Conservation (phyloP, 495 filamentous ascomycete species). For the Podospora bellae-mahoneyi region DNA sequence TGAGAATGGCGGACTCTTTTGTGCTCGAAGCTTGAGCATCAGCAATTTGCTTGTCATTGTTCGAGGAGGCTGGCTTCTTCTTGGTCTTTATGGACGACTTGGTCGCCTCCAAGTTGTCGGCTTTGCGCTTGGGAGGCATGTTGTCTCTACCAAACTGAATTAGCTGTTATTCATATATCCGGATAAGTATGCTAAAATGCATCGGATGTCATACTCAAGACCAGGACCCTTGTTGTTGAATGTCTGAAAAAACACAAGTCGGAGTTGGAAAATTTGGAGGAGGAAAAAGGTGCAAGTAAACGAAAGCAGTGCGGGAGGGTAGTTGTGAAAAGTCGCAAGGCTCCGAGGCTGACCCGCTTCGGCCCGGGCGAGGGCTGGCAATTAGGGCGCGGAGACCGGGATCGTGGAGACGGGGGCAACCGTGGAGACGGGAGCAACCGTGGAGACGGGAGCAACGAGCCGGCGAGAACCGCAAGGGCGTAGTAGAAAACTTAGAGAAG, state of each 20-base stretch:
- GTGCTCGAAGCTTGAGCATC: neutral
- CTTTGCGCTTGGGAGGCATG: neutral
- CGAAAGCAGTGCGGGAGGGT: neutral
- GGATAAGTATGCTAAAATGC: too few relatives aligned
- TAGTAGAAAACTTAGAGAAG: too few relatives aligned
- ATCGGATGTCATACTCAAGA: too few relatives aligned
- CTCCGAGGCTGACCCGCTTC: neutral
- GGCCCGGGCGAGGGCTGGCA: neutral
- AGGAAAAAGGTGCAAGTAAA: neutral
- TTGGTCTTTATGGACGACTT: neutral
- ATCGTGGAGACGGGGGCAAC: too few relatives aligned
- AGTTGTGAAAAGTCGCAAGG: neutral
- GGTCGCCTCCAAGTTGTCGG: neutral
- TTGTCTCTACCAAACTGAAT: neutral
- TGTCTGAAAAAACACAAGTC: too few relatives aligned
- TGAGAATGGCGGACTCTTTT: slow-evolving; percentile 7
- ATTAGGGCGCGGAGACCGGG: neutral
- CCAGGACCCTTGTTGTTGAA: too few relatives aligned
- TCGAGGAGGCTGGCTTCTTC: neutral
- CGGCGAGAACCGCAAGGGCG: too few relatives aligned
- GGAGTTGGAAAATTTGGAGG: too few relatives aligned
- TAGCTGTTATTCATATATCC: too few relatives aligned
- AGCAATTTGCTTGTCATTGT: neutral
- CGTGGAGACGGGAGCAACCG: too few relatives aligned
- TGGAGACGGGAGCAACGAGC: too few relatives aligned